phyloP scores from a whole-genome alignment of 2,329 filamentous ascomycete species.

The Aureobasidium namibiae region DNA sequence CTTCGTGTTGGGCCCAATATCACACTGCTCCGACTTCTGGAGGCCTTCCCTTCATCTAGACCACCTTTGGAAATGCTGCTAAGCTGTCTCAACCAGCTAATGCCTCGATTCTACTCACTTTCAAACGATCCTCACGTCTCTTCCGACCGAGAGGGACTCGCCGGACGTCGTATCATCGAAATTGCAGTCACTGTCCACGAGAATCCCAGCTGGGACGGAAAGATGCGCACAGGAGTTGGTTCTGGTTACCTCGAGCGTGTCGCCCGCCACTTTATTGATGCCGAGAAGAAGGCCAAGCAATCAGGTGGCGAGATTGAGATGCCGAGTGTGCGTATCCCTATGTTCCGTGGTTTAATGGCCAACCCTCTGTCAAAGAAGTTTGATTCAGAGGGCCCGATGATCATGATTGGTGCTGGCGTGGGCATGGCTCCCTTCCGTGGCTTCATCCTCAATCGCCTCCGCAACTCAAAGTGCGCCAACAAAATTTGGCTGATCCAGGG shows the following conservation, averaged over 20 bases:
- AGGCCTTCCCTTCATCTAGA: slow-evolving; percentile 85
- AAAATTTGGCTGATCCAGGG: slow-evolving; percentile 97
- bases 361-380: slow-evolving; percentile 92
- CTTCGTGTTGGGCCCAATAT: slow-evolving; percentile 79
- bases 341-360: slow-evolving; percentile 98
- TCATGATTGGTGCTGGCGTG: slow-evolving; percentile 91
- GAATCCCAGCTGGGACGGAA: slow-evolving; percentile 63
- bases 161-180: slow-evolving; percentile 75
- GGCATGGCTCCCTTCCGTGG: slow-evolving; percentile 96
- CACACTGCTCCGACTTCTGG: slow-evolving; percentile 74
- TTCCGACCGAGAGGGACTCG: slow-evolving; percentile 58
- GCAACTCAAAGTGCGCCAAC: slow-evolving; percentile 92
- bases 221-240: slow-evolving; percentile 68
- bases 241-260: slow-evolving; percentile 90
- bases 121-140: slow-evolving; percentile 90
- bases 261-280: slow-evolving; percentile 62
- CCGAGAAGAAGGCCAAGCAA: slow-evolving; percentile 50
- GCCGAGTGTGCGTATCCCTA: slow-evolving; percentile 70
- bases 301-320: slow-evolving; percentile 35
- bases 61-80: slow-evolving; percentile 78
- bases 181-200: slow-evolving; percentile 97
- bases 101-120: slow-evolving; percentile 97
- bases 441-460: slow-evolving; percentile 88
- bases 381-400: slow-evolving; percentile 89
- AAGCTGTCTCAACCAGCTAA: slow-evolving; percentile 73